Evolutionary conservation across 495 filamentous ascomycete species (phyloP), one percentile per base, ranked within the genome.

Genomic region (Talaromyces trachyspermus): DNA sequence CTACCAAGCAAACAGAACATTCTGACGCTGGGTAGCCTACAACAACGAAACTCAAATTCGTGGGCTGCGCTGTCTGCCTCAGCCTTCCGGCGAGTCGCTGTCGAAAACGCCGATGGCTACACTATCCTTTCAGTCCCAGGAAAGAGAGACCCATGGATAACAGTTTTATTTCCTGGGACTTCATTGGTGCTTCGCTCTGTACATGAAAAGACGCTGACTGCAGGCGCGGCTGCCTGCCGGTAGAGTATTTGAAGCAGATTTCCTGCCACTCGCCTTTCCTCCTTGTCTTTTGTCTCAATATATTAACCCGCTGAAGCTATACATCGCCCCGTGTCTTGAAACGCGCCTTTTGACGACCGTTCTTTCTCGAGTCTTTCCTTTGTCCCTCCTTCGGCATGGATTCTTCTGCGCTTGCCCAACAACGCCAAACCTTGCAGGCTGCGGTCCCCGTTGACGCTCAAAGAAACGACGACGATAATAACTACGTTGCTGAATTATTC

Each of bases 81-180:
- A 26, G 54, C 67, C 5, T 50, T 71, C 8, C 63, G 58, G 11
- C 70, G 56, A 48, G 57, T 60, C 15, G 64, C 62, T 1, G 58
- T 70, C 5, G 65, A 75, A 36, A 63, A 63, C 27, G 64, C 54
- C 36, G 65, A 75, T 55, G 69, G 72, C 1, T 77, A 68, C 42
- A 68, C 64, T n/a, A 56, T 75, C 14, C 45, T 71, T 41, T 57
- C 49, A n/a, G 40, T 65, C 29, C 54, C 57, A 1, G 36, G 47
- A 19, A 46, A 42, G 33, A 51, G 53, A 6, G 42, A 53, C n/a
- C 45, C 27, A 43, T 8, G 20, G 43, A 17, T 15, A 46, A 18
- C 4, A 30, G 43, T 30, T 56, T 52, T 37, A 49, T 69, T 17
- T 65, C 63, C 48, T 71, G 68, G 66, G 63, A 68, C 33, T 68